Base-by-base conservation (phyloP, 2,329 filamentous ascomycete species). In the Ophiocordyceps camponoti-rufipedis region DNA sequence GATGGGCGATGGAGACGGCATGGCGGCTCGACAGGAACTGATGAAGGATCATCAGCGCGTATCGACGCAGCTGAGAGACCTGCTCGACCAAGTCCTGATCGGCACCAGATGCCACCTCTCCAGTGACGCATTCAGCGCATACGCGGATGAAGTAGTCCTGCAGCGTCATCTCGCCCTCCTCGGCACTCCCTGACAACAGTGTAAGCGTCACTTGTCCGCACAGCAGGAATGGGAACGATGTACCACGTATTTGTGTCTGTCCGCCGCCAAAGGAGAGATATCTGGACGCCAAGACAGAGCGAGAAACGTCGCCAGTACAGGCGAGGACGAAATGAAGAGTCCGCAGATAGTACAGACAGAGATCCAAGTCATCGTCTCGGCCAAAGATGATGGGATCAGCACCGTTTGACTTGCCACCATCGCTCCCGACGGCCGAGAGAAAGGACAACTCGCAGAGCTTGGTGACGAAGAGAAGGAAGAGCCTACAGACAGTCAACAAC, bases 261-360 rank as follows among this genome's bases (percentile, higher is more conserved):
- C 48, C 50, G 1, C 51, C 56, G 18, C 48, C 45, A 31, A 61
- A 55, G 1, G 55, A 55, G 29, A 65, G 48, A 45, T 64, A 55
- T 45, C 80, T 80, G 6, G 77, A 77, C 1, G 82, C 76, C 38
- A 93, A 63, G 5, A 80, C 71, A 12, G 72, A 68, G 82, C 85
- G 88, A 9, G 81, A 78, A 44, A 73, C 71, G 42, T 82, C 78
- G 4, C 60, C 18, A 72, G 82, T 47, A 77, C 76, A 79, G 28
- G 74, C 70, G 14, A 94, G 64, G 28, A 93, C 71, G 51, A 85
- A 82, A 5, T 78, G 78, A 1, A 94, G 60, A 2, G 82, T 82
- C 44, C 76, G 75, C 18, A 95, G 63, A 54, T 89, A 82, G 58
- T 94, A 93, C 3, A 85, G 65, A 49, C 80, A 85, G 47, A 87